Evolutionary conservation across 176 grass and related monocot species (phyloP), one percentile per base, ranked within the genome.

Genomic region (Bonia amplexicaulis): DNA sequence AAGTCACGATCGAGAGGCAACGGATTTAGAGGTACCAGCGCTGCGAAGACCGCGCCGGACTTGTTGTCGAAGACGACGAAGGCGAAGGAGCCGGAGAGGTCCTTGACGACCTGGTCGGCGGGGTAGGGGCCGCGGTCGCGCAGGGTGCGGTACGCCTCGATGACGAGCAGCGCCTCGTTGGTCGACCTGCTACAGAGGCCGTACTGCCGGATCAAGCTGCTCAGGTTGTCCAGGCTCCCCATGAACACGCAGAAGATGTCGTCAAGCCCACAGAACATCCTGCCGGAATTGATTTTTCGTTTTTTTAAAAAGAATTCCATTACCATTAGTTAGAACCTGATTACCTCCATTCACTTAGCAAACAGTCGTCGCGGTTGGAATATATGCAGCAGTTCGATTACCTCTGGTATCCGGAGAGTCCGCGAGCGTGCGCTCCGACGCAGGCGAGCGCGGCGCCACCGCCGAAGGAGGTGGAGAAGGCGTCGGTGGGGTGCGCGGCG

Each of bases 41-140:
- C 93, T 12, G 91, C 87, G 78, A 98, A 98, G 41, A 95, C 89
- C 12, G 91, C 67, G 25, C 92, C 84, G 33, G 89, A 78, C 53
- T 84, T 81, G 77, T 85, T 85, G 80, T 98, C 96, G 83, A 94
- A 98, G 67, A 98, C 87, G 63, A 95, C 91, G 77, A 98, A 98
- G 74, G 93, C 93, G 57, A 95, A 98, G 33, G 91, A 87, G 9
- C 96, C 96, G 1, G 77, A 74, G 11, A 98, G 83, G 85, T 98
- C 96, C 91, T 98, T 95, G 57, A 98, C 71, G 40, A 95, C 96
- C 89, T 98, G 93, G 89, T 98, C 96, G 35, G 93, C 96, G 0
- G 96, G 96, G 88, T 98, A 98, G 0, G 96, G 96, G 2, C 96
- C 96, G 2, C 96, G 85, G 91, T 98, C 96, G 78, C 96, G 91